phyloP scores from a whole-genome alignment of 805 yeast genomes.

The Barnettozyma sp. region DNA sequence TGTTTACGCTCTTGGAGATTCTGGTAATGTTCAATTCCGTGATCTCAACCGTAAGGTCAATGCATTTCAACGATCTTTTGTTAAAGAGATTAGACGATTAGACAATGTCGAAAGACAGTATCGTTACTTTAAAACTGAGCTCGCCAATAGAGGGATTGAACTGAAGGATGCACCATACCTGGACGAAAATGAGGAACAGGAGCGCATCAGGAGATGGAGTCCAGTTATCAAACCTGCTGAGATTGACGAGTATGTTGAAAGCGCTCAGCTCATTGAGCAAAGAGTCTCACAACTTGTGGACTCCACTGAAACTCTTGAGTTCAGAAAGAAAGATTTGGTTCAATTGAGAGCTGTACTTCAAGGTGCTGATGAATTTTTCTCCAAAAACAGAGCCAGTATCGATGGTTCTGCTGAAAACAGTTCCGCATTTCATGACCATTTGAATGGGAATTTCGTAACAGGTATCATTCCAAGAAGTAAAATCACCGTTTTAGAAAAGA shows the following conservation, averaged over 20 bases:
- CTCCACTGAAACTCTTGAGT: constrained; percentile 56
- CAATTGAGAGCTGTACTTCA: constrained; percentile 52
- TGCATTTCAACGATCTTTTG: constrained; percentile 86
- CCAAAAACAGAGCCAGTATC: constrained; percentile 18
- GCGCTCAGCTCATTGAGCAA: constrained; percentile 66
- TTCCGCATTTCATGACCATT: constrained; percentile 4
- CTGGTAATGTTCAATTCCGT: constrained; percentile 82
- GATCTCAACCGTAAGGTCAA: constrained; percentile 80
- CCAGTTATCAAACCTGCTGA: constrained; percentile 26
- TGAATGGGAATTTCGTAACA: constrained; percentile 45
- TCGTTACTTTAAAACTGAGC: constrained; percentile 45
- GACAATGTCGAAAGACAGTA: constrained; percentile 87
- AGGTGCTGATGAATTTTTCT: constrained; percentile 44
- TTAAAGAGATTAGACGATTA: constrained; percentile 74
- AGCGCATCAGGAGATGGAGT: constrained; percentile 19
- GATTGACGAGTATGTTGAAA: constrained; percentile 60
- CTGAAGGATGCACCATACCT: constrained; percentile 24
- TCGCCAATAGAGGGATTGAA: constrained; percentile 41
- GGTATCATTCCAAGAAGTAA: constrained; percentile 79
- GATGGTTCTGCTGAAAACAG: constrained; percentile 4
- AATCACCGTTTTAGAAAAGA: constrained; percentile 65
- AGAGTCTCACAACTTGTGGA: constrained; percentile 66
- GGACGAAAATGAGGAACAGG: too few relatives aligned
- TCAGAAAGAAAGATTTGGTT: constrained; percentile 54
- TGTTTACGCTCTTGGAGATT: constrained; percentile 77